Evolutionary conservation across 225 moss, liverwort and hornwort species (phyloP).

Genomic region (Thuidium tamariscinum): DNA sequence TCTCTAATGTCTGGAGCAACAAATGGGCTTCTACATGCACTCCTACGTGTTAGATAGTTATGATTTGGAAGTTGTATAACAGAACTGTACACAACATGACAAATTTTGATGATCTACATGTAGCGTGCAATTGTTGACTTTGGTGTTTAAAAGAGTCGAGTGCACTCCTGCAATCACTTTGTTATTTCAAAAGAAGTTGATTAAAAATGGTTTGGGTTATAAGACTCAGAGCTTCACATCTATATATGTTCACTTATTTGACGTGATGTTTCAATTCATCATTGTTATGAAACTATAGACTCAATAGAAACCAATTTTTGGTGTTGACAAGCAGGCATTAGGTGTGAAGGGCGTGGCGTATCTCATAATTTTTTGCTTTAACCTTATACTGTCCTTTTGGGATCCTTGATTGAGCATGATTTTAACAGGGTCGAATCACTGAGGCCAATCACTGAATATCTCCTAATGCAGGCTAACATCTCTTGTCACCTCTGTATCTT

Average conservation of each 20-base stretch:
- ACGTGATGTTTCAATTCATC: not conserved
- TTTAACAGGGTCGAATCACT: not conserved
- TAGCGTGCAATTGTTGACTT: not conserved
- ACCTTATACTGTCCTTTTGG: not conserved
- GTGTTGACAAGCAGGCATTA: not conserved
- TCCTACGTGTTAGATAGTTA: not conserved
- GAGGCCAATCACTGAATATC: not conserved
- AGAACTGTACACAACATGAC: not conserved
- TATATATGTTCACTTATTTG: not conserved
- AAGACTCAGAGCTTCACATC: not conserved
- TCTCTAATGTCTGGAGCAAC: not conserved
- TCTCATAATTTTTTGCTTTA: not conserved
- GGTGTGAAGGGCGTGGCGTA: not conserved
- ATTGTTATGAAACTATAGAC: not conserved
- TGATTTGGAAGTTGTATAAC: not conserved
- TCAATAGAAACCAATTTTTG: not conserved
- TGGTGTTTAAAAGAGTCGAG: not conserved
- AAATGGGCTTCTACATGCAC: not conserved
- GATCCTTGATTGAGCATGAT: not conserved
- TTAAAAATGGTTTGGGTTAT: not conserved
- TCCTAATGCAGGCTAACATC: not conserved
- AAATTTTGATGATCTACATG: not conserved
- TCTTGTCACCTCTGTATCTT: not conserved
- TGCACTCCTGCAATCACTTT: not conserved
- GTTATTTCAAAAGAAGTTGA: not conserved